Evolutionary conservation across 2,329 filamentous ascomycete species (phyloP), one percentile per base, ranked within the genome.

Genomic region (Tothia fuscella): DNA sequence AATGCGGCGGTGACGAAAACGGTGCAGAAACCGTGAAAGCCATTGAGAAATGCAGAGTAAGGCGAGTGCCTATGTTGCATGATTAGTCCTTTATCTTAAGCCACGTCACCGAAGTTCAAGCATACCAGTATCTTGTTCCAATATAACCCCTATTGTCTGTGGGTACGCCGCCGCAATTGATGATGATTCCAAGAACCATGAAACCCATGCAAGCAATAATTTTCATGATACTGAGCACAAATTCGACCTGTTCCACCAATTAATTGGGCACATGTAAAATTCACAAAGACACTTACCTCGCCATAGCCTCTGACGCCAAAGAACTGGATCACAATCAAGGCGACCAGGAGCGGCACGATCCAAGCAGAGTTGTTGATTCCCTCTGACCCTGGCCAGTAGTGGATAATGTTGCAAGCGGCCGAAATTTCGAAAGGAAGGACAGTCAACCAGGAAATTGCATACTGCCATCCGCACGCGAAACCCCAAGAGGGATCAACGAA

Each of bases 1-100:
- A 79, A 79, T 2, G 74, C 71, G n/a, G 74, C 74, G 22, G 74
- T 78, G 45, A 78, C 73, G 51, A 79, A 78, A 29, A 78, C 72
- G 45, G 67, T 66, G 56, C 74, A 78, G 51, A 79, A 70, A 29
- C 76, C 76, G 57, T 76, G 72, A 64, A 79, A 79, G 4, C 75
- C 74, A 52, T 78, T 65, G 39, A 53, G 50, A 53, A 71, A 70
- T 1, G 73, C 71, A 22, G 31, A 16, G 14, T 26, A 30, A 28
- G 41, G 41, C 12, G 41, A 21, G 22, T 43, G 39, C 38, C 38
- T 40, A n/a, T 9, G n/a, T 2, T 4, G 14, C 3, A 20, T 14
- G 29, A 29, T 40, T 19, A 40, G 38, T 12, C 13, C 16, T 7
- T 9, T 4, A 16, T 7, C 14, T 13, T 31, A 28, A 29, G 12